These are phyloP conservation scores for Viola pubescens DNA, from an alignment of 441 rosid genomes.

Conservation along the genomic window DNA sequence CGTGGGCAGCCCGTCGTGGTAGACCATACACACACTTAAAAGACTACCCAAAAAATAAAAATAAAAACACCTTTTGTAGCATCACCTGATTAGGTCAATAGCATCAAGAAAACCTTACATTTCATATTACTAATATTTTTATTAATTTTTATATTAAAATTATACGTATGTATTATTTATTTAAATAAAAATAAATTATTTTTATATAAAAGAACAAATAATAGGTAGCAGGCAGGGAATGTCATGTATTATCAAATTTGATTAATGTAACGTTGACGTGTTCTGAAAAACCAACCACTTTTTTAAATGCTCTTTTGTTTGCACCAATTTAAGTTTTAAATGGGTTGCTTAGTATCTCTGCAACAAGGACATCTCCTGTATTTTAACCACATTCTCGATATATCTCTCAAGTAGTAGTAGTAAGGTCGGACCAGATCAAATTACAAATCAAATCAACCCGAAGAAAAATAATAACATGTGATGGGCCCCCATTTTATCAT, in stretches of 20 bases:
- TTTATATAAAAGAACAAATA: background rate
- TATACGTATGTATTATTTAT: too few relatives aligned
- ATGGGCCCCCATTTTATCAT: slow-evolving; percentile 16
- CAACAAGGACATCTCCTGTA: slow-evolving; percentile 46
- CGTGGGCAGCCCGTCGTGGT: slow-evolving; percentile 49
- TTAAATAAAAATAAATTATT: too few relatives aligned
- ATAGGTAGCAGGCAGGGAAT: slow-evolving; percentile 31
- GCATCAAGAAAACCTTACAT: slow-evolving; percentile 13
- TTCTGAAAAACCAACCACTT: slow-evolving; percentile 30
- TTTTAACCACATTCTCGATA: slow-evolving; percentile 13
- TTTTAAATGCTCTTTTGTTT: slow-evolving; percentile 23
- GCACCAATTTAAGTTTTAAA: slow-evolving; percentile 23
- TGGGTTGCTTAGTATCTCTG: slow-evolving; percentile 48
- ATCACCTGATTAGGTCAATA: slow-evolving; percentile 40
- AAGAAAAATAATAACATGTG: slow-evolving; percentile 8
- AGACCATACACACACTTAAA: slow-evolving; percentile 27
- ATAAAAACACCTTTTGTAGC: slow-evolving; percentile 20
- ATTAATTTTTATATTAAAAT: too few relatives aligned
- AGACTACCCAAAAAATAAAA: too few relatives aligned
- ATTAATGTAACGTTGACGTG: slow-evolving; percentile 35
- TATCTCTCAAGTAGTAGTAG: too few relatives aligned
- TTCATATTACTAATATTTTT: too few relatives aligned
- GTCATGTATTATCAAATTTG: slow-evolving; percentile 18
- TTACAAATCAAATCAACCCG: background rate
- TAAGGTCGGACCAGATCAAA: too few relatives aligned